A percentile compares a stretch with the other conserved stretches of the same genome.
These are phyloP conservation scores for Paraphaeosphaeria sporulosa DNA, from an alignment of 2,329 filamentous ascomycete species.

Conservation along the genomic window DNA sequence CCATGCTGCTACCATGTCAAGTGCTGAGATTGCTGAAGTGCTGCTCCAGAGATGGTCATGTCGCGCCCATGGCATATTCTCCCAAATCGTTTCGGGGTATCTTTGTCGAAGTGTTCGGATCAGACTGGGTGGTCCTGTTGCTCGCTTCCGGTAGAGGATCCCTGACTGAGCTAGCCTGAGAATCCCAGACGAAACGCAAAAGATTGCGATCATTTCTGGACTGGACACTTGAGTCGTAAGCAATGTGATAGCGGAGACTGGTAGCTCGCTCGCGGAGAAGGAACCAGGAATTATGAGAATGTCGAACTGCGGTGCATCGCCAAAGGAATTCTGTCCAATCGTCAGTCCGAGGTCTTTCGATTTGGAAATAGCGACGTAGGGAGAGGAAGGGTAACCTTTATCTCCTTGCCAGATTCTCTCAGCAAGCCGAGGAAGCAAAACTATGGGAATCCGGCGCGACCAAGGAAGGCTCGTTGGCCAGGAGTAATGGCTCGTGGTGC, in stretches of 20 bases:
- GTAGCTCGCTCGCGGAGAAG: conserved; percentile 31
- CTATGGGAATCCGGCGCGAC: conserved; percentile 44
- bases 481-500: conserved; percentile 35
- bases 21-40: conserved; percentile 37
- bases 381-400: conserved; percentile 43
- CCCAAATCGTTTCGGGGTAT: conserved; percentile 42
- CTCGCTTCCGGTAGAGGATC: conserved; percentile 35
- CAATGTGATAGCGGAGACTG: conserved; percentile 34
- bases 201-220: conserved; percentile 34
- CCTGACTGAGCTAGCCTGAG: conserved; percentile 37
- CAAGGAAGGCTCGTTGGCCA: conserved; percentile 41
- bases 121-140: conserved; percentile 35
- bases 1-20: conserved; percentile 44
- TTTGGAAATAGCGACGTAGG: conserved; percentile 6
- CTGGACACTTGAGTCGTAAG: conserved; percentile 36
- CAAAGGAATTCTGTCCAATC: conserved; percentile 40
- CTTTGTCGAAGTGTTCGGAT: conserved; percentile 35
- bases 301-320: conserved; percentile 44
- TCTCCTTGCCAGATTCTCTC: conserved; percentile 47
- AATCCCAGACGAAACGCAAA: conserved; percentile 44
- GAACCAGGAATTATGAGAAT: conserved; percentile 46
- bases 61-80: conserved; percentile 37
- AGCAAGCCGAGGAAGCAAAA: conserved; percentile 38
- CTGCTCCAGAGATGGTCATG: conserved; percentile 46
- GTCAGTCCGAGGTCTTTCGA: conserved; percentile 26